Evolutionary conservation across 2,329 filamentous ascomycete species (phyloP).

Genomic region (Xylaria sp.): DNA sequence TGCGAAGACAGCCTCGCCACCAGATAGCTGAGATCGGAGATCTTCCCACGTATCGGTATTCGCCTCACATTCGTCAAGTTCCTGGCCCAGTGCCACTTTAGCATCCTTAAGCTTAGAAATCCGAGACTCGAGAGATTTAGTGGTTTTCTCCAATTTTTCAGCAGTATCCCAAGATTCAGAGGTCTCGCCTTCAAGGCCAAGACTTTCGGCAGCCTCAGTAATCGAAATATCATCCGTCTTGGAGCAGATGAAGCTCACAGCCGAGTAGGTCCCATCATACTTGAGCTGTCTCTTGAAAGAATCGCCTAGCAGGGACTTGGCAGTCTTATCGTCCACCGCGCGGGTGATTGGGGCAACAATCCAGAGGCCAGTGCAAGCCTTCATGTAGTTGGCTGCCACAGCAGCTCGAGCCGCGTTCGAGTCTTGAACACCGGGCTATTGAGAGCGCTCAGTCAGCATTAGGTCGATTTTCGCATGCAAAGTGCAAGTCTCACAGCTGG

Average conservation of each 20-base stretch:
- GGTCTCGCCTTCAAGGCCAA: constrained; percentile 52
- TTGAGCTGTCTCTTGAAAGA: constrained; percentile 69
- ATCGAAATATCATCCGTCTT: constrained; percentile 65
- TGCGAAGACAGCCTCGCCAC: constrained; percentile 52
- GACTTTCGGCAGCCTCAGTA: constrained; percentile 50
- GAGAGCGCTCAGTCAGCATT: constrained; percentile 33
- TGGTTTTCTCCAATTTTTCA: constrained; percentile 39
- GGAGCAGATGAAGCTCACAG: constrained; percentile 61
- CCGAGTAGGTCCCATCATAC: constrained; percentile 64
- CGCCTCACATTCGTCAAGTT: constrained; percentile 58
- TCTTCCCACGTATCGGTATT: constrained; percentile 44
- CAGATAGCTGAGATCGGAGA: constrained; percentile 48
- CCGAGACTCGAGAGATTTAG: constrained; percentile 9
- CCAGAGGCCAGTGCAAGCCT: constrained; percentile 67
- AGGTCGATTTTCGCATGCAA: not conserved
- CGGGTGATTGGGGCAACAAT: constrained; percentile 70
- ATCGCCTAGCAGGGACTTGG: constrained; percentile 65
- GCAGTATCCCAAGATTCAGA: constrained; percentile 50
- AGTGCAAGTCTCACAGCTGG: not conserved
- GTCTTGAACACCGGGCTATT: constrained; percentile 60
- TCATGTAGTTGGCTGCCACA: constrained; percentile 66
- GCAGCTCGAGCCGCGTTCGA: constrained; percentile 65
- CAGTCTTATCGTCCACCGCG: constrained; percentile 70
- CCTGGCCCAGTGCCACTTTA: constrained; percentile 40
- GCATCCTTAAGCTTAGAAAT: constrained; percentile 48